Base-by-base conservation (phyloP, 352 stramenopile species). In the Bremia lactucae region DNA sequence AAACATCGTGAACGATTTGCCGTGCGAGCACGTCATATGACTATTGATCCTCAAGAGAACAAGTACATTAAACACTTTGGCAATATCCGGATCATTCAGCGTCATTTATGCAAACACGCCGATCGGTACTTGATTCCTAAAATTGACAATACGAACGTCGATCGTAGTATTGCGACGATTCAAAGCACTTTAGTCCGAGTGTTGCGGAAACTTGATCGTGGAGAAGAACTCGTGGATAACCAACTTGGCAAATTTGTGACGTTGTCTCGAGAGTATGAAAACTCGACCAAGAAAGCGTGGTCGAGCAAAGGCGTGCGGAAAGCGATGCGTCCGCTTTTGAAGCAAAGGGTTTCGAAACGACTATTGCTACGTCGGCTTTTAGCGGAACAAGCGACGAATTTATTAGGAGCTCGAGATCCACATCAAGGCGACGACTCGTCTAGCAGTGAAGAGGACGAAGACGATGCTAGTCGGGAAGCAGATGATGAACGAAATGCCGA, bases 61-160 rank as follows among this genome's bases (percentile, higher is more conserved):
- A 93, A 93, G 59, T 93, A 93, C 57, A 93, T 93, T 49, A 86
- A 90, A 46, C 83, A 89, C 58, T 93, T 93, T 50, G 80, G 90
- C 55, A 93, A 93, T 47, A 93, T 93, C 48, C 77, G 78, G 53
- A 83, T 87, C 50, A 93, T 93, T 49, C 80, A 93, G 64, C 71
- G 72, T 24, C 73, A 90, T 49, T 53, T 89, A 16, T 87, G 75
- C 53, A 93, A 93, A 53, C 64, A 89, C 42, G 80, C 77, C 13
- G 77, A 93, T 51, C 74, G 80, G 33, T 83, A 55, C 36, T 50
- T 93, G n/a, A 93, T 93, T 46, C 80, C 80, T 6, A 93, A 90
- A 51, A 86, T 93, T 31, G 75, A 93, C 59, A 93, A 93, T 49
- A 93, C 80, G 4, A 93, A 93, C 40, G 80, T 93, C 10, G 80